These are phyloP conservation scores for Penicillium sp. DNA, from an alignment of 2,329 filamentous ascomycete species.

Conservation along the genomic window DNA sequence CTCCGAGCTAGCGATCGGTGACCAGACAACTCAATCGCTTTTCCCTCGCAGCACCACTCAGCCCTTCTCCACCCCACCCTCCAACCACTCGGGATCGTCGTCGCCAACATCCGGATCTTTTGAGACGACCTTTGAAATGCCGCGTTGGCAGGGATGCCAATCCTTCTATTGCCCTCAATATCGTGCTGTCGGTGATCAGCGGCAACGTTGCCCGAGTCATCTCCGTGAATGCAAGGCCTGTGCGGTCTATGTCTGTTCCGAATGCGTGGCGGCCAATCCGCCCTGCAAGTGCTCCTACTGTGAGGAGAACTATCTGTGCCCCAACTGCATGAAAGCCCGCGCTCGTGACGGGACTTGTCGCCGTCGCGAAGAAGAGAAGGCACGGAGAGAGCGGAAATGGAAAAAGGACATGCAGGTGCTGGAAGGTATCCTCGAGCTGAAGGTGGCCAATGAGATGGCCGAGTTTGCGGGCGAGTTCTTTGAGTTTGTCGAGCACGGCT, in stretches of 20 bases:
- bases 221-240: slow-evolving; percentile 45
- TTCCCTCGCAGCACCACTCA: slow-evolving; percentile 29
- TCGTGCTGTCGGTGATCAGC: slow-evolving; percentile 42
- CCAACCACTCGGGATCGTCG: slow-evolving; percentile 39
- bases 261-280: slow-evolving; percentile 39
- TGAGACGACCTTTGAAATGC: slow-evolving; percentile 34
- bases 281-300: slow-evolving; percentile 44
- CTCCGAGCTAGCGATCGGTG: slow-evolving; percentile 16
- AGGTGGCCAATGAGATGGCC: slow-evolving; percentile 41
- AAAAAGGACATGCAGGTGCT: slow-evolving; percentile 40
- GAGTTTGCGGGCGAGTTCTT: slow-evolving; percentile 42
- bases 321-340: slow-evolving; percentile 40
- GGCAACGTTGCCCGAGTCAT: slow-evolving; percentile 41
- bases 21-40: slow-evolving; percentile 18
- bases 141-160: slow-evolving; percentile 45
- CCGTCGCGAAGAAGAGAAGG: slow-evolving; percentile 36
- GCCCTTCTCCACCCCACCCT: slow-evolving; percentile 38
- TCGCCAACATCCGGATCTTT: slow-evolving; percentile 37
- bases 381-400: slow-evolving; percentile 37
- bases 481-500: slow-evolving; percentile 23
- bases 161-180: slow-evolving; percentile 46
- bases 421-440: slow-evolving; percentile 37
- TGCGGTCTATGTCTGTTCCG: slow-evolving; percentile 44
- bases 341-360: slow-evolving; percentile 40
- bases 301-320: slow-evolving; percentile 41